phyloP scores from a whole-genome alignment of 202 grass and related monocot species.

The Zizania palustris region DNA sequence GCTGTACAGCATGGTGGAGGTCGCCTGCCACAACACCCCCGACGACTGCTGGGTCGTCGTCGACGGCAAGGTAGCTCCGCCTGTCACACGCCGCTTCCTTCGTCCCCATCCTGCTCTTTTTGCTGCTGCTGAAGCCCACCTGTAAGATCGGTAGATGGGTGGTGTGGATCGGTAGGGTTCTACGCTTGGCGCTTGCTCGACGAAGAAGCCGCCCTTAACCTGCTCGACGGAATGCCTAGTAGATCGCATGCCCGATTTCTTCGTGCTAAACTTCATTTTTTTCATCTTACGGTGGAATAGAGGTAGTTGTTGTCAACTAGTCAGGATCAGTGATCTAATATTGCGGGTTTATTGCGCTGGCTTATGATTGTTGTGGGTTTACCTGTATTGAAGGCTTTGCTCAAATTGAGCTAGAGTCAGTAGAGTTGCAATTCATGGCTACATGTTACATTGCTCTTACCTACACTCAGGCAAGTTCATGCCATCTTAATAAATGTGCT shows the following conservation, averaged over 20 bases:
- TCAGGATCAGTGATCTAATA: background rate
- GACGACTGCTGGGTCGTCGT: slow-evolving; percentile 87
- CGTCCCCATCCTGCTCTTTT: background rate
- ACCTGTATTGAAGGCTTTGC: background rate
- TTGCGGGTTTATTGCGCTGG: background rate
- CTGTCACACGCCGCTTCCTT: background rate
- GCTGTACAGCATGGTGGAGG: slow-evolving; percentile 78
- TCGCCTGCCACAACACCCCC: slow-evolving; percentile 66
- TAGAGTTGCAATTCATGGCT: background rate
- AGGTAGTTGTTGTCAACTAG: background rate
- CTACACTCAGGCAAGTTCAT: background rate
- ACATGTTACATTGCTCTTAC: slow-evolving; percentile 19
- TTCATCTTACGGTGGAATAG: background rate
- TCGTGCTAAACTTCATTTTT: background rate
- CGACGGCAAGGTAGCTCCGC: slow-evolving; percentile 69
- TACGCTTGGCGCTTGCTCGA: background rate
- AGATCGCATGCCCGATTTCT: background rate
- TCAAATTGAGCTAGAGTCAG: background rate
- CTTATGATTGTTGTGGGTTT: background rate
- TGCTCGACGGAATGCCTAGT: slow-evolving; percentile 48
- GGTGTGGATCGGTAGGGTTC: background rate
- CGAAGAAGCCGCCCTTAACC: background rate
- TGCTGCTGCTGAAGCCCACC: background rate
- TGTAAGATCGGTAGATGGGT: slow-evolving; percentile 6
- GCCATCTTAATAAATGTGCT: background rate